phyloP scores from a whole-genome alignment of 768 basidiomycete genomes.

The Trichaptum fuscoviolaceum region DNA sequence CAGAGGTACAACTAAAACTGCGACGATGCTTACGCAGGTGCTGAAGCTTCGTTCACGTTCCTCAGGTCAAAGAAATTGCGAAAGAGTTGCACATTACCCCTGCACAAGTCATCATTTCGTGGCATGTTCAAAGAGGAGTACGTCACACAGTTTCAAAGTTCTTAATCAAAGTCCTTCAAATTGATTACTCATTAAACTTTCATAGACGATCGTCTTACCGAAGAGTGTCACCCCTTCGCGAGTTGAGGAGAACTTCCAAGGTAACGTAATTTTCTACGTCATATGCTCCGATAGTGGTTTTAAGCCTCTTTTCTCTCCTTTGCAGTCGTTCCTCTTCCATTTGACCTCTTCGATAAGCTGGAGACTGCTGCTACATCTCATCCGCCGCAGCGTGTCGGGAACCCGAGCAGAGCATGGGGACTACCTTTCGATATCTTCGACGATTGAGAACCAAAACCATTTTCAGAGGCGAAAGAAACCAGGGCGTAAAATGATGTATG shows the following conservation, averaged over 20 bases:
- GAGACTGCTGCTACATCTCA: constrained; percentile 52
- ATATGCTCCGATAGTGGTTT: background rate
- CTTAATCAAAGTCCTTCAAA: too few species aligned
- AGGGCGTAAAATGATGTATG: too few species aligned
- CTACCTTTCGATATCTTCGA: constrained; percentile 61
- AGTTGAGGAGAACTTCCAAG: constrained; percentile 64
- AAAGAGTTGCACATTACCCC: constrained; percentile 62
- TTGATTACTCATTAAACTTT: background rate
- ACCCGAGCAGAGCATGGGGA: constrained; percentile 59
- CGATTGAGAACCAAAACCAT: constrained; percentile 18
- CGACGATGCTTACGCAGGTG: too few species aligned
- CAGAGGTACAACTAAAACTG: constrained; percentile 33
- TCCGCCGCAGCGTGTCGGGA: constrained; percentile 46
- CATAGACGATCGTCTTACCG: constrained; percentile 63
- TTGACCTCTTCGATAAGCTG: constrained; percentile 36
- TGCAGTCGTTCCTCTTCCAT: constrained; percentile 29
- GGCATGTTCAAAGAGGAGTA: constrained; percentile 74
- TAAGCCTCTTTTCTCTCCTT: background rate
- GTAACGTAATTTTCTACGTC: constrained; percentile 23
- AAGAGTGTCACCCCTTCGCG: constrained; percentile 72
- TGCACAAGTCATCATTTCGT: constrained; percentile 69
- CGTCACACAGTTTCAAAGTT: background rate
- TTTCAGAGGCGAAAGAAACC: background rate
- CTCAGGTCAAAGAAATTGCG: constrained; percentile 52
- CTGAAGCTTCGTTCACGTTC: background rate